Conservation (phyloP, 2,329 filamentous ascomycete species). For the Xylaria multiplex region DNA sequence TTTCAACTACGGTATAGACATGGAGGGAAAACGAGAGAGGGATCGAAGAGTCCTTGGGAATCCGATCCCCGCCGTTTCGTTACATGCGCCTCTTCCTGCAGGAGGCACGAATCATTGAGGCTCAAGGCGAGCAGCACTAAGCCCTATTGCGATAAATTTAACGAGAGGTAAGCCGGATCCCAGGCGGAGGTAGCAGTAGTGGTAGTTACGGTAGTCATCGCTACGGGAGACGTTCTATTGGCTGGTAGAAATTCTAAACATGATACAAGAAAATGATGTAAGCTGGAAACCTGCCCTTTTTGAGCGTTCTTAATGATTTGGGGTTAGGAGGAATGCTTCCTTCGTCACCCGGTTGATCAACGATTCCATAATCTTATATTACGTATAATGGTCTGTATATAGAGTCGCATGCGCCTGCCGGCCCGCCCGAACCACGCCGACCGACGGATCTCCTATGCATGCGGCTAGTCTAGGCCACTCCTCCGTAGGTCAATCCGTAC, state of each 20-base stretch:
- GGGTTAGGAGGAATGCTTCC: too few species aligned
- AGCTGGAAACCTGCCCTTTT: slow-evolving; percentile 11
- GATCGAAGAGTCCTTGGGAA: slow-evolving; percentile 6
- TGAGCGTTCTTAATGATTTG: background rate
- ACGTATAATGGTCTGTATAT: background rate
- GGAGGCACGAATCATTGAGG: slow-evolving; percentile 34
- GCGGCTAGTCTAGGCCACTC: background rate
- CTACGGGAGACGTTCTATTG: slow-evolving; percentile 37
- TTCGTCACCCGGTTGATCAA: too few species aligned
- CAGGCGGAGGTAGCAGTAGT: slow-evolving; percentile 15
- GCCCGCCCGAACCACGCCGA: background rate
- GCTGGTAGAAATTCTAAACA: slow-evolving; percentile 13
- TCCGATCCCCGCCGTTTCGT: slow-evolving; percentile 19
- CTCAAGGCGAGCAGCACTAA: slow-evolving; percentile 47
- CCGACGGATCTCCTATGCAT: background rate
- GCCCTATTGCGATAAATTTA: slow-evolving; percentile 54
- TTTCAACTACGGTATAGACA: background rate
- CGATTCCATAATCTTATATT: background rate
- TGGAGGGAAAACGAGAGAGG: slow-evolving; percentile 2
- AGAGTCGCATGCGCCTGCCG: background rate
- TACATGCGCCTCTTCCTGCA: slow-evolving; percentile 19
- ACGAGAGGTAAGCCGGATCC: slow-evolving; percentile 45
- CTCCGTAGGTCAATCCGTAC: slow-evolving; percentile 3
- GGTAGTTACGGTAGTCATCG: slow-evolving; percentile 35
- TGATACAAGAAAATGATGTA: slow-evolving; percentile 1